Conservation (phyloP, 2,329 filamentous ascomycete species). For the Epichloe scottii region DNA sequence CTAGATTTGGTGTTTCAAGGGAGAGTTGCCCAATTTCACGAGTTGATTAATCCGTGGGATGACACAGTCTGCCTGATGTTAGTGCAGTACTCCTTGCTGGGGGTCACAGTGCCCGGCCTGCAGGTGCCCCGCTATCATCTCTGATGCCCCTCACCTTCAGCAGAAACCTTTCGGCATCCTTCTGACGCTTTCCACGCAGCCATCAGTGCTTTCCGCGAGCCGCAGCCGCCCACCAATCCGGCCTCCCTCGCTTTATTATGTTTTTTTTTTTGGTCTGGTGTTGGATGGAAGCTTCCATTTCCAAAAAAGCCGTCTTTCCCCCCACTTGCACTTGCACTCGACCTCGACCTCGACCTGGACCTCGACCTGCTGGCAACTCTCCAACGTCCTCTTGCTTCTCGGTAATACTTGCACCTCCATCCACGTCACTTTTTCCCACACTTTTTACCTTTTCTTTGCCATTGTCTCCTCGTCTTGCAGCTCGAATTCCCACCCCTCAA, state of each 20-base stretch:
- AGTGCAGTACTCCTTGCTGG: no score
- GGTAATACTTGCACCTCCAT: background rate
- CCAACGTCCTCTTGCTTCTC: background rate
- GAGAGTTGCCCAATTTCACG: no score
- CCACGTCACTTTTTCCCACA: background rate
- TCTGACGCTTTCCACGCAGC: conserved; percentile 8
- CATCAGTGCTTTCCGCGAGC: background rate
- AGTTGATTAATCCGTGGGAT: no score
- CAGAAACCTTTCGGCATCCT: conserved; percentile 4
- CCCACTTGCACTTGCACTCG: background rate
- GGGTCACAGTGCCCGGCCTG: fast-evolving
- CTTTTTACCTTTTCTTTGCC: background rate
- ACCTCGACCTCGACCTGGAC: background rate
- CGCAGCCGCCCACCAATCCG: conserved; percentile 3
- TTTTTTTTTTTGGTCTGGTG: no score
- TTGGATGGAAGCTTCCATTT: conserved; percentile 1
- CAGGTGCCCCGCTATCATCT: no score
- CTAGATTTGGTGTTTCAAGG: no score
- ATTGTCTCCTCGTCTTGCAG: background rate
- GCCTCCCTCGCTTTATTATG: background rate
- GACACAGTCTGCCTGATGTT: no score
- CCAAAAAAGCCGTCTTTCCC: background rate
- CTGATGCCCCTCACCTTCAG: background rate
- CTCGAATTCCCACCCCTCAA: background rate
- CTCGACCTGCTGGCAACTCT: background rate